Percentiles rank a stretch among this genome's conserved stretches.
phyloP scores from a whole-genome alignment of 2,329 filamentous ascomycete species.

The Aulographum hederae region DNA sequence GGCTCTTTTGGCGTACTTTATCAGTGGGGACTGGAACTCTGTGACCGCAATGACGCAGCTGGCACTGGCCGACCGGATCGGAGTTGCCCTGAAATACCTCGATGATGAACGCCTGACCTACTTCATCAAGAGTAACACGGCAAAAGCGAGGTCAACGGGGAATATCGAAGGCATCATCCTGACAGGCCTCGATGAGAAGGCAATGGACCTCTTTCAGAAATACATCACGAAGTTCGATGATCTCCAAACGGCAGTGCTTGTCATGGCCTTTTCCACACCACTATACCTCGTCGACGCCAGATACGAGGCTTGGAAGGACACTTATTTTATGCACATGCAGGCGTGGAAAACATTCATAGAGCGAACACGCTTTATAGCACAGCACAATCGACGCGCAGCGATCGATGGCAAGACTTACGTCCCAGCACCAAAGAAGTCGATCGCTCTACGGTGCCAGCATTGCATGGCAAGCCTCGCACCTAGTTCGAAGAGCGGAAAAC shows the following conservation, averaged over 20 bases:
- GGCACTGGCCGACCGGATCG: slow-evolving; percentile 55
- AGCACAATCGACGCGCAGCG: slow-evolving; percentile 50
- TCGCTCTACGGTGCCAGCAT: slow-evolving; percentile 60
- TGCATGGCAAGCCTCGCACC: slow-evolving; percentile 40
- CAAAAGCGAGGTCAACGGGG: slow-evolving; percentile 42
- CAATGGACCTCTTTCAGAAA: slow-evolving; percentile 57
- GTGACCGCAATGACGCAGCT: slow-evolving; percentile 58
- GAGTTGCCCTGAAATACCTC: slow-evolving; percentile 57
- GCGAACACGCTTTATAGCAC: slow-evolving; percentile 60
- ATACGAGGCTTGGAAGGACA: slow-evolving; percentile 60
- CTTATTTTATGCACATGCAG: slow-evolving; percentile 53
- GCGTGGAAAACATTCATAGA: slow-evolving; percentile 52
- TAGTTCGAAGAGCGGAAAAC: slow-evolving; percentile 17
- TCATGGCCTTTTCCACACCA: slow-evolving; percentile 56
- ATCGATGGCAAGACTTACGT: slow-evolving; percentile 45
- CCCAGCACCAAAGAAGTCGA: slow-evolving; percentile 46
- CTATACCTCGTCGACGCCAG: slow-evolving; percentile 62
- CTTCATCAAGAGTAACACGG: slow-evolving; percentile 33
- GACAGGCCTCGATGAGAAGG: slow-evolving; percentile 54
- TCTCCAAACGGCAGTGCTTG: slow-evolving; percentile 59
- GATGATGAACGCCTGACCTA: slow-evolving; percentile 27
- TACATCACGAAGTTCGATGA: slow-evolving; percentile 63
- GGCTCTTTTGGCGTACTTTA: slow-evolving; percentile 61
- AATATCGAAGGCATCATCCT: slow-evolving; percentile 64
- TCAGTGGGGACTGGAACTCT: slow-evolving; percentile 56